Percentiles rank a stretch among this genome's conserved stretches.
Evolutionary conservation across 768 basidiomycete species (phyloP).

Genomic region (Lactarius pseudohatsudake): DNA sequence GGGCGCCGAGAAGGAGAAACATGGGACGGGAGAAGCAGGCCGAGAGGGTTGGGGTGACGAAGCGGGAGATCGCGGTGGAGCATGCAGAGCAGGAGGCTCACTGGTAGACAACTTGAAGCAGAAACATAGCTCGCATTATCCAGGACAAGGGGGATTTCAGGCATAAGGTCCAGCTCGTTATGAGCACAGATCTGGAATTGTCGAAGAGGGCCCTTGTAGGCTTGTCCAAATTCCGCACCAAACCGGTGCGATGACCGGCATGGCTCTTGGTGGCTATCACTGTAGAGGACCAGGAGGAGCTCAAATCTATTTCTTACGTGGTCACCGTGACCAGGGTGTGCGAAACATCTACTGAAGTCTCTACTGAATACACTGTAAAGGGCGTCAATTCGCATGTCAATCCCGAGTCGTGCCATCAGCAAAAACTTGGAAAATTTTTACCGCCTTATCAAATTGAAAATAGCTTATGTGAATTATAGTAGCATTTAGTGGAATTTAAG

Average conservation of each 20-base stretch:
- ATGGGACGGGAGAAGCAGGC: conserved; percentile 13
- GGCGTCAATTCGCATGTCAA: neutral
- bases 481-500: too few species aligned
- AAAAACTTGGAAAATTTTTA: too few species aligned
- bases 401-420: too few species aligned
- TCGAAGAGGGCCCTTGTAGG: neutral
- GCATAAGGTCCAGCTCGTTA: neutral
- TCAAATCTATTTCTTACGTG: neutral
- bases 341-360: conserved; percentile 17
- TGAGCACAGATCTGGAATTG: neutral
- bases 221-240: neutral
- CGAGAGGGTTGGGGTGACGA: conserved; percentile 8
- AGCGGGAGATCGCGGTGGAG: conserved; percentile 14
- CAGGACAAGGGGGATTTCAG: neutral
- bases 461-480: too few species aligned
- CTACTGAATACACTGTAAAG: conserved; percentile 13
- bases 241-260: neutral
- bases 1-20: conserved; percentile 10
- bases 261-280: neutral
- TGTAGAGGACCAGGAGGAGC: conserved; percentile 1
- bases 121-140: neutral
- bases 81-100: conserved; percentile 15
- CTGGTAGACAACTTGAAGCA: conserved; percentile 9
- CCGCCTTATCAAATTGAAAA: too few species aligned
- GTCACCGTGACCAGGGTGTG: neutral